Evolutionary conservation across 208 protist species (phyloP).

Genomic region (Leishmania arabica): DNA sequence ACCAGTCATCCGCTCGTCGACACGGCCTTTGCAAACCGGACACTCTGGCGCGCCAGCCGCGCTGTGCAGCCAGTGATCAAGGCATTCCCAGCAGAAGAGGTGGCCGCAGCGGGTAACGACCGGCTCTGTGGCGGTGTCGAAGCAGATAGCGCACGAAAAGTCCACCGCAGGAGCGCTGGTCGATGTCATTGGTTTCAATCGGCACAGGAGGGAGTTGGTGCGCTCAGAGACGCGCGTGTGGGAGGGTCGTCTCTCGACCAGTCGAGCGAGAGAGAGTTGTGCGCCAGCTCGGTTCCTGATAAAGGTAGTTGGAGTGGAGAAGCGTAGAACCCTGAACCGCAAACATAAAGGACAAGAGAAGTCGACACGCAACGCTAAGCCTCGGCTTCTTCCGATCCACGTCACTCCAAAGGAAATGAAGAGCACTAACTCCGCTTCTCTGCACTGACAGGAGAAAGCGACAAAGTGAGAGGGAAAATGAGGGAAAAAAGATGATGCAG

Average conservation of each 20-base stretch:
- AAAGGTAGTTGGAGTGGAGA: background rate
- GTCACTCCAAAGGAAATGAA: slow-evolving; percentile 4
- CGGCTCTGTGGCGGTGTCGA: slow-evolving; percentile 65
- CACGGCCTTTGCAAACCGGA: slow-evolving; percentile 80
- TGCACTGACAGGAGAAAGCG: background rate
- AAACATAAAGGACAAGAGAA: background rate
- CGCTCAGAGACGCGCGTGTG: background rate
- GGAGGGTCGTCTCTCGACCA: background rate
- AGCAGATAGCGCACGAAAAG: slow-evolving; percentile 85
- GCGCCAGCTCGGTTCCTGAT: background rate
- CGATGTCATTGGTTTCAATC: slow-evolving; percentile 17
- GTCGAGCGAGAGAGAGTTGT: background rate
- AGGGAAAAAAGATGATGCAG: background rate
- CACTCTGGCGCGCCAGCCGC: slow-evolving; percentile 50
- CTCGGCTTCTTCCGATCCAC: too few relatives aligned
- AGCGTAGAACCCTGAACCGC: background rate
- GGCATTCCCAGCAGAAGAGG: slow-evolving; percentile 87
- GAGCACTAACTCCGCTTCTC: background rate
- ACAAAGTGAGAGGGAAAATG: background rate
- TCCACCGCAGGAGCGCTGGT: slow-evolving; percentile 34
- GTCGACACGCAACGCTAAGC: background rate
- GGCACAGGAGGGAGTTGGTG: background rate
- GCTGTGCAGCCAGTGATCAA: slow-evolving; percentile 73
- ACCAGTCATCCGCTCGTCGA: slow-evolving; percentile 48
- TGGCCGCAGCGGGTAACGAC: slow-evolving; percentile 88